phyloP scores from a whole-genome alignment of 164 flowering plant genomes.

The Nymphaea thermarum region DNA sequence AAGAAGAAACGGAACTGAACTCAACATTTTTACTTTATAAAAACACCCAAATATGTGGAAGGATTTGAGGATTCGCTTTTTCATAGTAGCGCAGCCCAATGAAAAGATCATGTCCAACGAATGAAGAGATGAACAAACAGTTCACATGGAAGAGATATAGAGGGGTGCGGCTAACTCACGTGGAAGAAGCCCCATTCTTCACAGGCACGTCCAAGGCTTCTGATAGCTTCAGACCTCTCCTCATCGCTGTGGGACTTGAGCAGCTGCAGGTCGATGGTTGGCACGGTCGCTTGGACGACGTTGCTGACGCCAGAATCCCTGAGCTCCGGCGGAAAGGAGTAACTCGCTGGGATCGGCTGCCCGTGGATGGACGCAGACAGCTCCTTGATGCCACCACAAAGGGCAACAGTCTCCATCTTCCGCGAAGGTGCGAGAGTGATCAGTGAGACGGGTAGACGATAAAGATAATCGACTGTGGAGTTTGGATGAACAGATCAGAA shows the following conservation, averaged over 20 bases:
- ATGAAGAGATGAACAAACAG: too few species aligned
- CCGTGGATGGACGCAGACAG: conserved; percentile 18
- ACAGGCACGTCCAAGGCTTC: conserved; percentile 42
- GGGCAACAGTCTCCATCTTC: too few species aligned
- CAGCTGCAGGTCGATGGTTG: conserved; percentile 27
- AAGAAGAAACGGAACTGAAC: too few species aligned
- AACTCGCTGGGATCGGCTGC: conserved; percentile 21
- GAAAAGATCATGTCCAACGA: background rate
- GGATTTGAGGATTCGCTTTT: background rate
- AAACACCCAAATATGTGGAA: too few species aligned
- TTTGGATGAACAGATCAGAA: too few species aligned
- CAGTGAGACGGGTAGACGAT: too few species aligned
- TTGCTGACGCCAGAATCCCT: background rate
- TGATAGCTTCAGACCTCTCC: conserved; percentile 35
- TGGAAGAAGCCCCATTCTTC: conserved; percentile 77
- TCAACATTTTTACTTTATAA: too few species aligned
- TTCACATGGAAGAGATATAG: background rate
- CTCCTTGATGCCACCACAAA: conserved; percentile 8
- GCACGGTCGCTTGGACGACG: conserved; percentile 9
- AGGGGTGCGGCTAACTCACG: conserved; percentile 15
- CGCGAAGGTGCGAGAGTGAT: too few species aligned
- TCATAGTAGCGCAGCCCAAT: background rate
- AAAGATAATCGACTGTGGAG: too few species aligned
- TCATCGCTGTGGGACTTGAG: conserved; percentile 25
- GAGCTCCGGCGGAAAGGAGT: conserved; percentile 3